Evolutionary conservation across 1,139 yeast genomes (phyloP).

Genomic region (Sugiyamaella pinicola): DNA sequence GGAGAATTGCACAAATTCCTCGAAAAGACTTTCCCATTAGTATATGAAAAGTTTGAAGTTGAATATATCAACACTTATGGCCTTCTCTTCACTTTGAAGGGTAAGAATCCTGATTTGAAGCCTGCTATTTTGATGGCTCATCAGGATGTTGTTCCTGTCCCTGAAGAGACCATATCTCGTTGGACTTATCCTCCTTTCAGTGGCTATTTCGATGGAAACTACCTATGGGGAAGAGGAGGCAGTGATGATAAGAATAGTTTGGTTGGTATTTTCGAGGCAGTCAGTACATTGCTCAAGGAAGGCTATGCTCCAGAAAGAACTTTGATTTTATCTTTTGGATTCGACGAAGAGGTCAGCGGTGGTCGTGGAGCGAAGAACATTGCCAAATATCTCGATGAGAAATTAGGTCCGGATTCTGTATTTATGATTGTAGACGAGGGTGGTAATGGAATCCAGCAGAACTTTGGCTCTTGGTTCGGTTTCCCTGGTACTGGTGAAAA

Average conservation of each 20-base stretch:
- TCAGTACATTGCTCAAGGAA: constrained; percentile 53
- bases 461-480: constrained; percentile 48
- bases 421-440: constrained; percentile 65
- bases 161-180: constrained; percentile 52
- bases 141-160: constrained; percentile 82
- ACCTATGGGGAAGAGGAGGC: constrained; percentile 65
- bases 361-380: constrained; percentile 56
- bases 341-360: constrained; percentile 73
- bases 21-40: constrained; percentile 55
- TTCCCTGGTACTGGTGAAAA: constrained; percentile 68
- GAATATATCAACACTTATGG: constrained; percentile 69
- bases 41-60: constrained; percentile 14
- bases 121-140: constrained; percentile 75
- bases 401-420: constrained; percentile 59
- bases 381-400: constrained; percentile 49
- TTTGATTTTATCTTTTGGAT: constrained; percentile 61
- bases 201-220: constrained; percentile 63
- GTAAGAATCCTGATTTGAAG: constrained; percentile 53
- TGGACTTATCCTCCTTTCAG: constrained; percentile 77
- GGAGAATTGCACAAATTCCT: constrained; percentile 58
- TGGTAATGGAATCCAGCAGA: constrained; percentile 46
- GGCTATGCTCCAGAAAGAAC: constrained; percentile 59
- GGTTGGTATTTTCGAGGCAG: constrained; percentile 59
- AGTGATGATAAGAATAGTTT: constrained; percentile 64
- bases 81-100: constrained; percentile 66